These are phyloP conservation scores for Chytriomyces confervae DNA, from an alignment of 192 early-diverging fungal genomes.

Conservation along the genomic window DNA sequence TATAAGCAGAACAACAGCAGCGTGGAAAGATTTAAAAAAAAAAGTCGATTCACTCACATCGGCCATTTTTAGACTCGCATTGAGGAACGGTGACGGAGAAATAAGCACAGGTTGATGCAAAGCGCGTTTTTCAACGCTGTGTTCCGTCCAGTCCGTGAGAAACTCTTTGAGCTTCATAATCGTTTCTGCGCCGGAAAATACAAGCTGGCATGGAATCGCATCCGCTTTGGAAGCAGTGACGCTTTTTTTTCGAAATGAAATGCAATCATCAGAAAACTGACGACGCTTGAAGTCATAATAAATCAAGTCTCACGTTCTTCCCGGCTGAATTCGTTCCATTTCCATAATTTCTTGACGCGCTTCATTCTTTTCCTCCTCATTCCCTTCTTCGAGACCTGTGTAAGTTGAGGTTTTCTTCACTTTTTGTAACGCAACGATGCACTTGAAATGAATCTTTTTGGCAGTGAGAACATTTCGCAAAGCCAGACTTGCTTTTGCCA, in stretches of 20 bases:
- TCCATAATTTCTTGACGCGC: conserved; percentile 7
- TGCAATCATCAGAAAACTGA: not conserved
- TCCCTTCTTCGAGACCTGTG: not conserved
- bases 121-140: conserved; percentile 24
- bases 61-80: conserved; percentile 19
- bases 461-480: not conserved
- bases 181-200: not conserved
- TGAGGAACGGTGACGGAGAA: conserved; percentile 27
- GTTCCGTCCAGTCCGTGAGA: conserved; percentile 15
- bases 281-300: not conserved
- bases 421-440: conserved; percentile 5
- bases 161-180: conserved; percentile 3
- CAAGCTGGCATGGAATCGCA: not conserved
- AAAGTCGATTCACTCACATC: not conserved
- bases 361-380: conserved; percentile 4
- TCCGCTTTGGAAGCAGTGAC: not conserved
- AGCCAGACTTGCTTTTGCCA: conserved; percentile 11
- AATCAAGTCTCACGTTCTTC: conserved; percentile 22
- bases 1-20: no score
- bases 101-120: conserved; percentile 18
- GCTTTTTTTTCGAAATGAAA: not conserved
- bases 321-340: conserved; percentile 21
- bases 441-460: conserved; percentile 2
- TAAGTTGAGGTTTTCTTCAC: not conserved
- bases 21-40: no score